A percentile compares a stretch with the other conserved stretches of the same genome.
These are phyloP conservation scores for Tephrocybe sp. DNA, from an alignment of 768 basidiomycete species.

Conservation along the genomic window DNA sequence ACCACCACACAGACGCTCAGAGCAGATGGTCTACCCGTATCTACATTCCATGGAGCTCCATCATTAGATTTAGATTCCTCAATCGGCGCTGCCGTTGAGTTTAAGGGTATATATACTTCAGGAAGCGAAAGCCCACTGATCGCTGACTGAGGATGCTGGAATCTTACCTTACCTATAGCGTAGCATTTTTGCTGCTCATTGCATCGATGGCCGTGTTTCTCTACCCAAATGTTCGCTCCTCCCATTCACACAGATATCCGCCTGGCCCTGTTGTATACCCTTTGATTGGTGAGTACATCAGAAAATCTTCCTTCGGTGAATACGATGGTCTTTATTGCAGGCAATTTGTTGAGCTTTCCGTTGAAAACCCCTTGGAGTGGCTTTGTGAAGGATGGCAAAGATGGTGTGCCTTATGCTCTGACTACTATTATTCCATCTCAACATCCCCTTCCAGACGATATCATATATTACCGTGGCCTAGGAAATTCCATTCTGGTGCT, in stretches of 20 bases:
- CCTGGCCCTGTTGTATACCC: background rate
- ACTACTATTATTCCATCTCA: no score
- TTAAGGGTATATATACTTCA: no score
- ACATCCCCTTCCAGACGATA: no score
- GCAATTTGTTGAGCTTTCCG: background rate
- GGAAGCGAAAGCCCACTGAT: no score
- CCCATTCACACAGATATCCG: background rate
- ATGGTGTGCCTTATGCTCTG: background rate
- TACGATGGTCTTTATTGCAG: background rate
- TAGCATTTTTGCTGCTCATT: background rate
- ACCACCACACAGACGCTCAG: no score
- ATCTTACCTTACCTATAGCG: no score
- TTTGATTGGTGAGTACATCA: background rate
- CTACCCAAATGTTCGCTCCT: background rate
- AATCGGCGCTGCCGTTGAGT: no score
- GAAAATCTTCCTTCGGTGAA: background rate
- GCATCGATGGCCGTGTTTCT: background rate
- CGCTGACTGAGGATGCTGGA: no score
- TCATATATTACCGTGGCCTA: conserved; percentile 1
- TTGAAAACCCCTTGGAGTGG: background rate
- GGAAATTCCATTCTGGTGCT: conserved; percentile 1
- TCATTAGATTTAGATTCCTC: no score
- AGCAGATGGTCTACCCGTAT: no score
- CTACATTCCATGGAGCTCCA: no score
- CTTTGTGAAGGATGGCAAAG: background rate